phyloP scores from a whole-genome alignment of 441 rosid genomes.

The Biscutella auriculata region DNA sequence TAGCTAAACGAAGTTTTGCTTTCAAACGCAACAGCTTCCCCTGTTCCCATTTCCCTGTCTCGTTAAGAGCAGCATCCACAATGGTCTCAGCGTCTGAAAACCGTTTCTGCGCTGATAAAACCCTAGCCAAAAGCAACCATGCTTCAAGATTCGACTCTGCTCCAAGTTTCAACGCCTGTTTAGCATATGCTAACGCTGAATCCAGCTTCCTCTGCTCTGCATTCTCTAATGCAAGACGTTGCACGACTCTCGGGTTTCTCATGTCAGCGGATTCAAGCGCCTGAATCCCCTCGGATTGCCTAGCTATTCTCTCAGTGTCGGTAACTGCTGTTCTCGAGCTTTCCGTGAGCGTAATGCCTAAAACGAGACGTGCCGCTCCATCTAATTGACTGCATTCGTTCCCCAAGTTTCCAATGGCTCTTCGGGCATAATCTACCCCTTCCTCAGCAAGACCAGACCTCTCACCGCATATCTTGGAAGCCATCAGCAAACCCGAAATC shows the following conservation, averaged over 20 bases:
- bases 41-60: slow-evolving; percentile 79
- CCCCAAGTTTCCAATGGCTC: slow-evolving; percentile 35
- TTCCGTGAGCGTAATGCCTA: slow-evolving; percentile 48
- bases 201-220: slow-evolving; percentile 82
- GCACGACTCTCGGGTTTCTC: slow-evolving; percentile 39
- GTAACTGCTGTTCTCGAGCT: slow-evolving; percentile 38
- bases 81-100: slow-evolving; percentile 55
- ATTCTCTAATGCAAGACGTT: slow-evolving; percentile 53
- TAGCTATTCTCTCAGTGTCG: slow-evolving; percentile 34
- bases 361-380: slow-evolving; percentile 34
- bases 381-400: slow-evolving; percentile 39
- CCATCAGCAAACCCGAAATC: slow-evolving; percentile 48
- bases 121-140: slow-evolving; percentile 60
- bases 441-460: slow-evolving; percentile 39
- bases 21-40: slow-evolving; percentile 65
- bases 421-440: slow-evolving; percentile 50
- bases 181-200: slow-evolving; percentile 41
- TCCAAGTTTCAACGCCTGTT: slow-evolving; percentile 42
- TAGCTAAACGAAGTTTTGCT: slow-evolving; percentile 72
- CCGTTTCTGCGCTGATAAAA: slow-evolving; percentile 66
- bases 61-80: slow-evolving; percentile 52
- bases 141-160: slow-evolving; percentile 45
- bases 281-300: slow-evolving; percentile 50
- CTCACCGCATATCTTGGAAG: slow-evolving; percentile 61
- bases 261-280: slow-evolving; percentile 46